Percentiles rank a stretch among this genome's conserved stretches.
These are phyloP conservation scores for thale cress (Arabidopsis thaliana) DNA, from an alignment of 345 rosid genomes.

Conservation along the genomic window DNA sequence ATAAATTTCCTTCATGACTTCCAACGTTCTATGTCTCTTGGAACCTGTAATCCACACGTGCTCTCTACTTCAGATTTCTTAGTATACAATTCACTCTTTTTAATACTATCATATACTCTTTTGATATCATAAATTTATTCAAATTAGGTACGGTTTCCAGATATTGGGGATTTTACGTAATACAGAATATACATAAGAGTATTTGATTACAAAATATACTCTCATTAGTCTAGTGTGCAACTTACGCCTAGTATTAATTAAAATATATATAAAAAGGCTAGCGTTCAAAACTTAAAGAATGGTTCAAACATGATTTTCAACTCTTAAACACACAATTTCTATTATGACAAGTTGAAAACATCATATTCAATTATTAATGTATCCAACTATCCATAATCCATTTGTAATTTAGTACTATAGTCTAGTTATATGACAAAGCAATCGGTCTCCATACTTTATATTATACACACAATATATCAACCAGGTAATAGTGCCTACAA, in stretches of 20 bases:
- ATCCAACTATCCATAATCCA: not conserved
- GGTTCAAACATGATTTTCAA: constrained; percentile 33
- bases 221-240: constrained; percentile 16
- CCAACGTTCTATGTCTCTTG: constrained; percentile 23
- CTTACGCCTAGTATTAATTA: constrained; percentile 22
- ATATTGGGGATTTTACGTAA: constrained; percentile 26
- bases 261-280: not conserved
- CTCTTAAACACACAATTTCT: not conserved
- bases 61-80: not conserved
- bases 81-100: not conserved
- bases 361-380: not conserved
- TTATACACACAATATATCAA: not conserved
- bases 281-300: constrained; percentile 8
- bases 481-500: not conserved
- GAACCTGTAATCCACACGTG: constrained; percentile 37
- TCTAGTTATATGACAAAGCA: not conserved
- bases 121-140: not conserved
- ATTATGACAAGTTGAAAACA: too few relatives aligned
- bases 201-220: not conserved
- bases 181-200: constrained; percentile 8
- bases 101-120: too few relatives aligned
- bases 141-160: constrained; percentile 25
- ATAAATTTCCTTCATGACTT: constrained; percentile 3
- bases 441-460: not conserved
- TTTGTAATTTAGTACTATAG: constrained; percentile 14